Evolutionary conservation across 768 basidiomycete species (phyloP).

Genomic region (Candolleomyces efflorescens): DNA sequence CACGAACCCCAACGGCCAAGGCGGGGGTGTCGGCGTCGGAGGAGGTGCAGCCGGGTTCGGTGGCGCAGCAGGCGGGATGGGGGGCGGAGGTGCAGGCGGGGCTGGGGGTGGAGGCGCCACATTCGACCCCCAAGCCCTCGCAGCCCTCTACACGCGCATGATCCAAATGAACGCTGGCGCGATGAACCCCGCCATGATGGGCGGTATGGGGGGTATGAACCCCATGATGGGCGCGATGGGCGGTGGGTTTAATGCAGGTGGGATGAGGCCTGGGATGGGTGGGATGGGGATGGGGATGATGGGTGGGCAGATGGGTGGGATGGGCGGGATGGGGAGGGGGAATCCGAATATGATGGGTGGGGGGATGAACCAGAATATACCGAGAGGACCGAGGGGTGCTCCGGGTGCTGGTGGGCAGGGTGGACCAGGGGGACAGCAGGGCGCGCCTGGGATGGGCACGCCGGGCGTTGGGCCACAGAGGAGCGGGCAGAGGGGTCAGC

Average conservation of each 20-base stretch:
- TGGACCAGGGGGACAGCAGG: conserved; percentile 40
- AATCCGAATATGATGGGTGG: conserved; percentile 18
- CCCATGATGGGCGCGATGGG: conserved; percentile 37
- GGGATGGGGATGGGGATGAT: conserved; percentile 37
- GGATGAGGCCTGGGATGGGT: conserved; percentile 26
- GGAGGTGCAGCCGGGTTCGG: conserved; percentile 7
- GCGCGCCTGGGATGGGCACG: conserved; percentile 41
- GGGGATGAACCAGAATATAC: conserved; percentile 38
- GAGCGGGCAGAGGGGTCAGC: conserved; percentile 67
- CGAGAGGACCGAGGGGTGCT: conserved; percentile 56
- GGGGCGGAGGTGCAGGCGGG: conserved; percentile 44
- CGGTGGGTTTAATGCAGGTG: conserved; percentile 33
- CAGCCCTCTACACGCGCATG: conserved; percentile 94
- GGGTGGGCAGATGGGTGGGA: conserved; percentile 40
- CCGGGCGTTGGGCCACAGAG: conserved; percentile 71
- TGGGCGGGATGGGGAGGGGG: conserved; percentile 26
- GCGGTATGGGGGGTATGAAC: conserved; percentile 39
- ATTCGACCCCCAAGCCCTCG: conserved; percentile 92
- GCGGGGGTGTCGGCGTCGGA: conserved; percentile 31
- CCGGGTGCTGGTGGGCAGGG: not conserved
- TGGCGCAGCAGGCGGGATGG: conserved; percentile 15
- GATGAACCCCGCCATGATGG: conserved; percentile 60
- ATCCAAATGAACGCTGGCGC: conserved; percentile 72
- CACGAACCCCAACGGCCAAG: conserved; percentile 26
- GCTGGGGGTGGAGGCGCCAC: conserved; percentile 47